phyloP scores from a whole-genome alignment of 129 eudicot species.

The Escallonia herrerae region DNA sequence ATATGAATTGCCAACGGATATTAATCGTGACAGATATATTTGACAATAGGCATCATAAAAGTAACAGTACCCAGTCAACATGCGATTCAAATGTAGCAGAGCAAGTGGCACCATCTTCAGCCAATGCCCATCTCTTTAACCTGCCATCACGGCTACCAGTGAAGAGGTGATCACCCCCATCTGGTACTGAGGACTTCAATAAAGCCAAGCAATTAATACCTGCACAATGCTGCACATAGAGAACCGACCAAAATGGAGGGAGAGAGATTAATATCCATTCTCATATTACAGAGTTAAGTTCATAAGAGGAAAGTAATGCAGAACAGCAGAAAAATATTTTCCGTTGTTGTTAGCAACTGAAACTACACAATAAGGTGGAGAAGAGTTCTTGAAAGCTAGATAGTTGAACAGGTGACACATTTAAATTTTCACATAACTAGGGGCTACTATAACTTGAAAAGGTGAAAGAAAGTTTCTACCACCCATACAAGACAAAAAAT shows the following conservation, averaged over 20 bases:
- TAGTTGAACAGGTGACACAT: no score
- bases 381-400: no score
- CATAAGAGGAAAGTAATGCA: background rate
- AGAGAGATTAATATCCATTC: background rate
- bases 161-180: conserved; percentile 49
- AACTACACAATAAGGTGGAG: background rate
- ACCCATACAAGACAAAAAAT: no score
- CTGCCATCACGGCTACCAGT: conserved; percentile 98
- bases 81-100: conserved; percentile 97
- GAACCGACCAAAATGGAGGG: background rate
- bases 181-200: conserved; percentile 54
- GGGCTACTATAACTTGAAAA: no score
- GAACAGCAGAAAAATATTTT: background rate
- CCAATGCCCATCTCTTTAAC: conserved; percentile 83
- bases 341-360: background rate
- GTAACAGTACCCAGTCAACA: conserved; percentile 76
- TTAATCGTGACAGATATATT: no score
- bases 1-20: no score
- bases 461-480: no score
- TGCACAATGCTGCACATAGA: conserved; percentile 74
- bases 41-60: conserved; percentile 3
- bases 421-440: no score
- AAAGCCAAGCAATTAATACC: conserved; percentile 91
- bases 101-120: conserved; percentile 66
- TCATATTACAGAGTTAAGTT: background rate